A percentile compares a stretch with the other conserved stretches of the same genome.
Evolutionary conservation across 1,139 yeast species (phyloP).

Genomic region (Protomyces pachydermus): DNA sequence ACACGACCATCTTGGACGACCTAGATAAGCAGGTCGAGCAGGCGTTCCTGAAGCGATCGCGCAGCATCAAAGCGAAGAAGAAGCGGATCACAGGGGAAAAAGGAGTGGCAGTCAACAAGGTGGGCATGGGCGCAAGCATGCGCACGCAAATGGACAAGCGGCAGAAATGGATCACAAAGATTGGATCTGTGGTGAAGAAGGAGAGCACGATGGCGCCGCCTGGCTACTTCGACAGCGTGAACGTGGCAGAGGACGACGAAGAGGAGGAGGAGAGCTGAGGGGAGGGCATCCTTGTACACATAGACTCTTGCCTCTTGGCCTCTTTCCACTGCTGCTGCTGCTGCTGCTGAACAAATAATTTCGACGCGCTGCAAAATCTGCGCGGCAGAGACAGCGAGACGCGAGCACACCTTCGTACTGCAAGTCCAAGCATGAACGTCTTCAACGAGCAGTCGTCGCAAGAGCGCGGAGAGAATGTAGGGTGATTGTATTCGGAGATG

Average conservation of each 20-base stretch:
- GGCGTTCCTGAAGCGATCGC: constrained; percentile 76
- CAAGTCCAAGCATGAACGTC: constrained; percentile 37
- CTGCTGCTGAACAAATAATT: no score
- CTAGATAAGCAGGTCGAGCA: constrained; percentile 95
- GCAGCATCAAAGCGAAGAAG: constrained; percentile 77
- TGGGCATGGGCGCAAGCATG: constrained; percentile 56
- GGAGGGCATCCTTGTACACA: no score
- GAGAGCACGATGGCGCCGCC: background rate
- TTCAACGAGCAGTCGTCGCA: constrained; percentile 97
- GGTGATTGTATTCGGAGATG: background rate
- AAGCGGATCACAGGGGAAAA: constrained; percentile 37
- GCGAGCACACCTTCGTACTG: no score
- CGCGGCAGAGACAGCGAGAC: no score
- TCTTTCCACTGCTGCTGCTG: no score
- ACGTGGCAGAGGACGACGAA: background rate
- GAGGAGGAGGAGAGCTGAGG: background rate
- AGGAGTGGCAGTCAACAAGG: constrained; percentile 22
- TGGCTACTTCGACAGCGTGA: background rate
- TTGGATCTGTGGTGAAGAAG: constrained; percentile 47
- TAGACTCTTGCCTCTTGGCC: no score
- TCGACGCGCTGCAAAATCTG: no score
- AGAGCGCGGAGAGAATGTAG: constrained; percentile 71
- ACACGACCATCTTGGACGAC: constrained; percentile 80
- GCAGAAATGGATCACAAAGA: constrained; percentile 77
- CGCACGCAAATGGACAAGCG: constrained; percentile 79